These are phyloP conservation scores for Porodaedalea pini DNA, from an alignment of 1,284 basidiomycete genomes.

Conservation along the genomic window DNA sequence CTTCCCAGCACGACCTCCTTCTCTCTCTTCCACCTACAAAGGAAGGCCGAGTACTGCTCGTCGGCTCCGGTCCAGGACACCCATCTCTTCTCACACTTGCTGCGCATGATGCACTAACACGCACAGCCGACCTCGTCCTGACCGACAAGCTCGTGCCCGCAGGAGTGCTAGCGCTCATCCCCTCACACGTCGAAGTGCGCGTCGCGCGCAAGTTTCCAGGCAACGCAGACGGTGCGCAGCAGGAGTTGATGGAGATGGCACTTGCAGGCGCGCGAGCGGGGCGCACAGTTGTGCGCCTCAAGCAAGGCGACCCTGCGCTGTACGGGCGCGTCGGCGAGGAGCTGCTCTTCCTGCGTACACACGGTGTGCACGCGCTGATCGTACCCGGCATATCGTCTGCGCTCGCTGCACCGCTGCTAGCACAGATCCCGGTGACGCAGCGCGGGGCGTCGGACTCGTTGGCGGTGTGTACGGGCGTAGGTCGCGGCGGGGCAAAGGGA, in stretches of 20 bases:
- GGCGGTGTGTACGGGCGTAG: conserved; percentile 91
- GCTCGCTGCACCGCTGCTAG: conserved; percentile 85
- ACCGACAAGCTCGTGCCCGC: conserved; percentile 97
- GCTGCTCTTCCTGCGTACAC: conserved; percentile 83
- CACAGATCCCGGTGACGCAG: conserved; percentile 92
- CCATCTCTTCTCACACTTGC: conserved; percentile 88
- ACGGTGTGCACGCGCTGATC: conserved; percentile 80
- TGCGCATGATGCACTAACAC: conserved; percentile 76
- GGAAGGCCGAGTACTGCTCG: conserved; percentile 76
- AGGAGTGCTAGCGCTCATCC: conserved; percentile 85
- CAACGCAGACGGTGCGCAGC: conserved; percentile 92
- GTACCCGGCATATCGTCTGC: conserved; percentile 89
- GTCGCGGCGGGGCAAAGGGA: conserved; percentile 82
- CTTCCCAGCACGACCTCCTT: conserved; percentile 27
- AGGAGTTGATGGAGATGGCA: conserved; percentile 90
- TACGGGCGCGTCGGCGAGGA: conserved; percentile 96
- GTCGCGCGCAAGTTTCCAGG: conserved; percentile 98
- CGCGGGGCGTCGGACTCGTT: conserved; percentile 90
- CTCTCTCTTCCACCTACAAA: conserved; percentile 33
- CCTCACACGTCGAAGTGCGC: conserved; percentile 61
- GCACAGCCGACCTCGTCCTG: conserved; percentile 78
- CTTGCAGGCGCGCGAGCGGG: conserved; percentile 78
- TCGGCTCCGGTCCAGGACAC: conserved; percentile 94
- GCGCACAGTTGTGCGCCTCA: conserved; percentile 85
- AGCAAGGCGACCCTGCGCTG: conserved; percentile 95